A percentile compares a stretch with the other conserved stretches of the same genome.
Conservation (phyloP, 108 stramenopile species). For the Cyclostephanos tholiformis region DNA sequence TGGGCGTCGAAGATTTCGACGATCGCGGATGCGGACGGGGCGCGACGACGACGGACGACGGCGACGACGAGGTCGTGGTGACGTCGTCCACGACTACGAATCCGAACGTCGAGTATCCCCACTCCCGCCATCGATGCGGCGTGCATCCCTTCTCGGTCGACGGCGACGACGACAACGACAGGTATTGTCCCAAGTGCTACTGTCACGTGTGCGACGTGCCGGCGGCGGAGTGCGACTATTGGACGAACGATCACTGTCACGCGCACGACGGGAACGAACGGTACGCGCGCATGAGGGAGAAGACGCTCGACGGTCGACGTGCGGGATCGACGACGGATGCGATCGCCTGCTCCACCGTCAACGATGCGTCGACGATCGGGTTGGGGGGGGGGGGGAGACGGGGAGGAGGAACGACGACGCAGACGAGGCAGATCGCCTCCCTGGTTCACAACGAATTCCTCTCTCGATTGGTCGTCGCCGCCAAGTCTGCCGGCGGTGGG, state of each 20-base stretch:
- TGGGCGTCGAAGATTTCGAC: too few relatives aligned
- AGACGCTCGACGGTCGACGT: neutral
- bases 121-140: conserved; percentile 55
- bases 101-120: conserved; percentile 67
- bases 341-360: neutral
- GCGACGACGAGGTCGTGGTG: conserved; percentile 36
- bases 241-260: conserved; percentile 52
- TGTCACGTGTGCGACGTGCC: conserved; percentile 65
- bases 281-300: neutral
- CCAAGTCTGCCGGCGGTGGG: neutral
- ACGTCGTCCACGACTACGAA: conserved; percentile 51
- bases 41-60: neutral
- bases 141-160: conserved; percentile 29
- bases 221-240: conserved; percentile 48
- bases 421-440: neutral
- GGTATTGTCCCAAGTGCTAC: conserved; percentile 69
- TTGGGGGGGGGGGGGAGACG: neutral
- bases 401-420: too few relatives aligned
- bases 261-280: conserved; percentile 19
- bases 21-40: neutral
- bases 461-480: neutral
- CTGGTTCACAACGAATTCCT: conserved; percentile 5
- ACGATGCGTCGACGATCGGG: neutral
- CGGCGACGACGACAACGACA: conserved; percentile 10
- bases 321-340: neutral